Evolutionary conservation across 192 early-diverging fungal species (phyloP), one percentile per base, ranked within the genome.

Genomic region (Coemansia sp.): DNA sequence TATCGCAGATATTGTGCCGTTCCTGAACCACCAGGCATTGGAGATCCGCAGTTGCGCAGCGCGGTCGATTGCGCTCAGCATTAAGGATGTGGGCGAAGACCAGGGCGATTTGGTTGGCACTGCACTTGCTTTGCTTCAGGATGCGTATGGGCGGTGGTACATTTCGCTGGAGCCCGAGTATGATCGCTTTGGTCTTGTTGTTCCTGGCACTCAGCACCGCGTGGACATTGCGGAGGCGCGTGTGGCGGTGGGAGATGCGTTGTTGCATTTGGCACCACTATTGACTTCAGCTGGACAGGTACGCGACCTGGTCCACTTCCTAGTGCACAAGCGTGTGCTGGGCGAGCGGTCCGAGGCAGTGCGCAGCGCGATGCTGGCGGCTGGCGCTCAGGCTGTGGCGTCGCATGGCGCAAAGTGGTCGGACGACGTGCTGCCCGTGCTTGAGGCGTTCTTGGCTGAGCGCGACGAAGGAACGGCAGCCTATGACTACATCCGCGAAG

Each of bases 111-210:
- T 62, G 15, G 45, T 75, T 13, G 65, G 65, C 43, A 7, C 9
- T 0, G 58, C 73, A 52, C 64, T 83, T 18, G 20, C 32, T 6
- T 29, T 47, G 43, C 67, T 83, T 30, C 56, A 68, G 56, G 49
- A 41, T 10, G 72, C 73, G 47, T 84, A 82, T 50, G 35, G 47
- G 27, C 13, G 32, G 32, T 74, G 87, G 87, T 84, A 89, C 41
- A 75, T 85, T 40, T 82, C 92, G 12, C 86, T 95, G 18, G 87
- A 87, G 27, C 95, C 95, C 9, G 90, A 95, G 67, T 95, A 92
- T 61, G 95, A 99, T 70, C 89, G 90, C 53, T 96, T 85, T 66
- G 96, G 95, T 43, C 90, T 99, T 63, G 84, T 96, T 1, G 94
- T 93, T 34, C 89, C 90, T 1, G 91, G 89, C 59, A 92, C 94